phyloP scores from a whole-genome alignment of 192 early-diverging fungal genomes.

The Gamsiella multidivaricata region DNA sequence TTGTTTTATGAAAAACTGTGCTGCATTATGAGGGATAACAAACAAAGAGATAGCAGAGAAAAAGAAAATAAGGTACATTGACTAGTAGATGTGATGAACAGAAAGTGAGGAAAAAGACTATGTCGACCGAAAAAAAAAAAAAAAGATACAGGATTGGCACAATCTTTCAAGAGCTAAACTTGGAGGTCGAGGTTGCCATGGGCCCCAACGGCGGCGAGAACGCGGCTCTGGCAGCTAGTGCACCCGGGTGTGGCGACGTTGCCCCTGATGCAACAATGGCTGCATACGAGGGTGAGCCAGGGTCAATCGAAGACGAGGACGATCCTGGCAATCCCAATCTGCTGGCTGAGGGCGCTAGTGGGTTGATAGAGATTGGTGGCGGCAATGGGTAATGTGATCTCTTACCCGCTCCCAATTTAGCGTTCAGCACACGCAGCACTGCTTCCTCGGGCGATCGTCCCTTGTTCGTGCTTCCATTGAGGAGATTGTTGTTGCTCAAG shows the following conservation, averaged over 20 bases:
- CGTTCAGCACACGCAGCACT: conserved; percentile 44
- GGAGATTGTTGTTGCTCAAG: neutral
- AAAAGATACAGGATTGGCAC: neutral
- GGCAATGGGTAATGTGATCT: conserved; percentile 5
- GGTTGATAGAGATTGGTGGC: neutral
- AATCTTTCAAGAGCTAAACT: neutral
- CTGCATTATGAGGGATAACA: too few species aligned
- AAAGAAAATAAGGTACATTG: too few species aligned
- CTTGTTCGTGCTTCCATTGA: too few species aligned
- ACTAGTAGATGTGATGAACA: too few species aligned
- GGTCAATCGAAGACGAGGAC: neutral
- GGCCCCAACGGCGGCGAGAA: conserved; percentile 7
- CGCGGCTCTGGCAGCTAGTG: neutral
- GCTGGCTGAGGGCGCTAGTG: too few species aligned
- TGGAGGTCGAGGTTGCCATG: neutral
- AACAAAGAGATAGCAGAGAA: neutral
- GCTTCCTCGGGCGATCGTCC: conserved; percentile 41
- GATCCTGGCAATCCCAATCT: too few species aligned
- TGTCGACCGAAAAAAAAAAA: neutral
- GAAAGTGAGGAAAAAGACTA: neutral
- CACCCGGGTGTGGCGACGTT: conserved; percentile 24
- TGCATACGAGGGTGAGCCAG: conserved; percentile 42
- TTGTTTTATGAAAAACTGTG: too few species aligned
- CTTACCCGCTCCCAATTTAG: conserved; percentile 22
- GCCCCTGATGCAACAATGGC: conserved; percentile 43